These are phyloP conservation scores for Vitis riparia DNA, from an alignment of 164 flowering plant species.

Conservation along the genomic window DNA sequence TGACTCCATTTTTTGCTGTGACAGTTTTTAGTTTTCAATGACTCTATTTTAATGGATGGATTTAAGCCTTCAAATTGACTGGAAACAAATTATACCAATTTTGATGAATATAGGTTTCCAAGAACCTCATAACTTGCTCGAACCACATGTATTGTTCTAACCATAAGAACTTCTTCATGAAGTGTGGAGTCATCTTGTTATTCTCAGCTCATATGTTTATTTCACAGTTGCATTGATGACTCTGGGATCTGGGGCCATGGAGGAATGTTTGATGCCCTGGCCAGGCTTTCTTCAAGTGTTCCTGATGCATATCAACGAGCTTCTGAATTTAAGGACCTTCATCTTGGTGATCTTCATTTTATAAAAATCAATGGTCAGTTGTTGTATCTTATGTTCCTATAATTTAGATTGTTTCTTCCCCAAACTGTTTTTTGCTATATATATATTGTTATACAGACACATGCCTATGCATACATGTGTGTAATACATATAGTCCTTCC, in stretches of 20 bases:
- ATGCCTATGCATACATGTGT: not conserved
- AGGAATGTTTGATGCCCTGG: slow-evolving; percentile 91
- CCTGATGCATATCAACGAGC: slow-evolving; percentile 72
- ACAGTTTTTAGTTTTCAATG: no score
- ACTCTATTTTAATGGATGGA: no score
- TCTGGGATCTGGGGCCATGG: slow-evolving; percentile 96
- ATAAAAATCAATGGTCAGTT: slow-evolving; percentile 57
- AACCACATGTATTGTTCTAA: slow-evolving; percentile 1
- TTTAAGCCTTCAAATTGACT: no score
- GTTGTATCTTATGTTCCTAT: not conserved
- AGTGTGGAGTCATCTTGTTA: not conserved
- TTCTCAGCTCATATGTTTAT: slow-evolving; percentile 3
- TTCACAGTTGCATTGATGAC: slow-evolving; percentile 80
- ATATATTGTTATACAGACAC: no score
- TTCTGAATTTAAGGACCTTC: slow-evolving; percentile 78
- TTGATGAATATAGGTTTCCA: no score
- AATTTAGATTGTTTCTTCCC: not conserved
- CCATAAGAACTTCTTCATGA: not conserved
- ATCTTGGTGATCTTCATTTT: slow-evolving; percentile 91
- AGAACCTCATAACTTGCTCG: no score
- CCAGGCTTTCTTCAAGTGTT: slow-evolving; percentile 55
- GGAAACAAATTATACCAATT: no score
- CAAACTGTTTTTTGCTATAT: no score
- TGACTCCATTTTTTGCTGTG: no score
- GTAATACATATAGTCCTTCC: no score